Evolutionary conservation across 2,329 filamentous ascomycete genomes (phyloP).

Genomic region (Fusarium albidum): DNA sequence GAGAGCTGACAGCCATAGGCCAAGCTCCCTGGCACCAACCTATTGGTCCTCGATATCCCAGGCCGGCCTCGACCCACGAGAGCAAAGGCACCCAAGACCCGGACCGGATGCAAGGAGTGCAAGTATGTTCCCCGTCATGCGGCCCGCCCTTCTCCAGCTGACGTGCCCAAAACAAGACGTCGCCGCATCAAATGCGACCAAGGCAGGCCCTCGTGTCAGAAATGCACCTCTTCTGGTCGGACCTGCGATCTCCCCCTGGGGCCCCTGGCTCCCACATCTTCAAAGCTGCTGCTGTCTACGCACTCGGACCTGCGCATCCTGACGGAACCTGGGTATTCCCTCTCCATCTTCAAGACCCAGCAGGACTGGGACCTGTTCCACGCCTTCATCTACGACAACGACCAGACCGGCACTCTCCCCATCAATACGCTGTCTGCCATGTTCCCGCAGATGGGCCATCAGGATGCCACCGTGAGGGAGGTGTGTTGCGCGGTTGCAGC

Average conservation of each 20-base stretch:
- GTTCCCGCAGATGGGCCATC: slow-evolving; percentile 33
- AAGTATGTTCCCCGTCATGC: slow-evolving; percentile 22
- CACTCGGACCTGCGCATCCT: slow-evolving; percentile 25
- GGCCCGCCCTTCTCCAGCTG: too few species aligned
- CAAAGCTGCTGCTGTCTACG: neutral
- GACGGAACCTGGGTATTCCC: slow-evolving; percentile 18
- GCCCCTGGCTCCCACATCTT: neutral
- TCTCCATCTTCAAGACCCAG: slow-evolving; percentile 31
- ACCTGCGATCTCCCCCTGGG: slow-evolving; percentile 24
- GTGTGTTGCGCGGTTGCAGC: slow-evolving; percentile 34
- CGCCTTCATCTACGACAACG: slow-evolving; percentile 28
- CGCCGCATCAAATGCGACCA: slow-evolving; percentile 39
- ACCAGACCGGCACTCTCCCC: slow-evolving; percentile 29
- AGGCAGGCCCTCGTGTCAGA: slow-evolving; percentile 27
- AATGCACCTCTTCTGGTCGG: slow-evolving; percentile 21
- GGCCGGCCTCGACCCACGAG: slow-evolving; percentile 14
- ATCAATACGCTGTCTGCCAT: slow-evolving; percentile 28
- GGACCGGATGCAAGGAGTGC: slow-evolving; percentile 34
- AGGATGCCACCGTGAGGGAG: slow-evolving; percentile 27
- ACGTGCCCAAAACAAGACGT: slow-evolving; percentile 19
- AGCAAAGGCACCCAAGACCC: slow-evolving; percentile 31
- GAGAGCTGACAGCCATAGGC: slow-evolving; percentile 3
- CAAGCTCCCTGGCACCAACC: slow-evolving; percentile 19
- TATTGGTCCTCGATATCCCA: slow-evolving; percentile 21
- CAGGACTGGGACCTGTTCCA: slow-evolving; percentile 35